These are phyloP conservation scores for Phtheirospermum japonicum DNA, from an alignment of 257 asterid species.

Conservation along the genomic window DNA sequence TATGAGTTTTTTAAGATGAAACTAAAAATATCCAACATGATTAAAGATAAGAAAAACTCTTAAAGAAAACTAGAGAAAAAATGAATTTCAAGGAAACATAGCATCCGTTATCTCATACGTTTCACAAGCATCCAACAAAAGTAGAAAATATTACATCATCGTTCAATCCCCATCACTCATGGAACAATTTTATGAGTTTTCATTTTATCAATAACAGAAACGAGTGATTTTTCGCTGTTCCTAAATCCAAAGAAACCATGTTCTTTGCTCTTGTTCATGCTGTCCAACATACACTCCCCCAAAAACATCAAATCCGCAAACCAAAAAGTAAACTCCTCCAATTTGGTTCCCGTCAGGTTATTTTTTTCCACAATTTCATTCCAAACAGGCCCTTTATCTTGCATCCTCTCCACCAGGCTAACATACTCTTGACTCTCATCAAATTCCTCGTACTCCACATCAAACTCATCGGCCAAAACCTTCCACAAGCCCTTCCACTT, in stretches of 20 bases:
- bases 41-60: no score
- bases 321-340: conserved; percentile 30
- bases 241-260: conserved; percentile 56
- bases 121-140: no score
- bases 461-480: conserved; percentile 50
- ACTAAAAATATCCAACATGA: no score
- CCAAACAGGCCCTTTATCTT: conserved; percentile 51
- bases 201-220: conserved; percentile 44
- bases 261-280: conserved; percentile 63
- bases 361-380: conserved; percentile 52
- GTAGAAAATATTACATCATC: no score
- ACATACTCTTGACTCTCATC: conserved; percentile 27
- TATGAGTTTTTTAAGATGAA: no score
- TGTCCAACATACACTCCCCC: conserved; percentile 29
- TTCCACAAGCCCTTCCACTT: conserved; percentile 59
- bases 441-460: conserved; percentile 33
- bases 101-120: no score
- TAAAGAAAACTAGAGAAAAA: no score
- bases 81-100: no score
- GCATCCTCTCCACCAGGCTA: conserved; percentile 42
- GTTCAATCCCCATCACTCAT: no score
- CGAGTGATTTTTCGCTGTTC: conserved; percentile 40
- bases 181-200: conserved; percentile 44
- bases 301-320: neutral
- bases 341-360: conserved; percentile 30